These are phyloP conservation scores for Penicillium arizonense DNA, from an alignment of 495 filamentous ascomycete genomes.

Conservation along the genomic window DNA sequence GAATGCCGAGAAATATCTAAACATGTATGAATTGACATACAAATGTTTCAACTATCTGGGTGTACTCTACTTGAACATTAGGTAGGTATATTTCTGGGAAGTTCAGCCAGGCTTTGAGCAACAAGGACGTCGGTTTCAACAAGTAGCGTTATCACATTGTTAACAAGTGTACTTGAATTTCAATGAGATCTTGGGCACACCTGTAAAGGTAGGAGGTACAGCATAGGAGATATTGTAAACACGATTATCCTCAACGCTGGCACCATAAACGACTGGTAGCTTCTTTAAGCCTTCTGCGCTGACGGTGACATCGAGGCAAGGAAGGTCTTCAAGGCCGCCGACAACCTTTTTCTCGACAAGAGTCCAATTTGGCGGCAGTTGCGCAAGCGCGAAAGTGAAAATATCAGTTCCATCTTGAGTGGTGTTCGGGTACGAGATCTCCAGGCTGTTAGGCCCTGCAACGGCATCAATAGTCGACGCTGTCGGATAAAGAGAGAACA, in stretches of 20 bases:
- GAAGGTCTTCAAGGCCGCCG: slow-evolving; percentile 16
- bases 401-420: slow-evolving; percentile 28
- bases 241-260: slow-evolving; percentile 22
- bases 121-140: too few species aligned
- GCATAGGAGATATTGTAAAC: slow-evolving; percentile 31
- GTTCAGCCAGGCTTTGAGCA: too few species aligned
- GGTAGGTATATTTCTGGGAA: too few species aligned
- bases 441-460: slow-evolving; percentile 18
- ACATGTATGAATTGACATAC: too few species aligned
- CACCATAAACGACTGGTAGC: slow-evolving; percentile 22
- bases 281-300: slow-evolving; percentile 18
- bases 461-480: slow-evolving; percentile 22
- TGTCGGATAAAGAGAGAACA: slow-evolving; percentile 27
- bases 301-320: slow-evolving; percentile 22
- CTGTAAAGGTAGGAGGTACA: slow-evolving; percentile 20
- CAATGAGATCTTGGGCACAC: slow-evolving; percentile 21
- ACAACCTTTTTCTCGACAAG: slow-evolving; percentile 20
- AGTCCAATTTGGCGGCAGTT: slow-evolving; percentile 27
- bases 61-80: too few species aligned
- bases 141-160: background rate
- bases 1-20: too few species aligned
- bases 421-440: slow-evolving; percentile 26
- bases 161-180: slow-evolving; percentile 28
- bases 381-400: slow-evolving; percentile 24
- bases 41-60: too few species aligned